Base-by-base conservation (phyloP, 2,329 filamentous ascomycete species). In the Coleophoma crateriformis region DNA sequence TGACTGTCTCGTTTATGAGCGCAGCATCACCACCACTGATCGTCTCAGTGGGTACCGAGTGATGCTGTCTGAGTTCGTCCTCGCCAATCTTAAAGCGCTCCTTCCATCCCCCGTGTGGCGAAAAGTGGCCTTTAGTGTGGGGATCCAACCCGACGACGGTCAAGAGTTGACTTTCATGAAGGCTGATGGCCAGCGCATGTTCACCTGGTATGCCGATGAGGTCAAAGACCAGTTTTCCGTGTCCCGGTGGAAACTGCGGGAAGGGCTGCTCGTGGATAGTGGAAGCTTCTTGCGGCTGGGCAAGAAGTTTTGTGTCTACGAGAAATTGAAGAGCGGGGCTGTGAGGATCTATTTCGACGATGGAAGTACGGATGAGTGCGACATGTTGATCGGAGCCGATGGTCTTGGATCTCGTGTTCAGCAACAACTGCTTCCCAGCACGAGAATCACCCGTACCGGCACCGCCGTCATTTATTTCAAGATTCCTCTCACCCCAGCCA, bases 341-440 rank as follows among this genome's bases (percentile, higher is more conserved):
- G 69, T 77, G 0, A 53, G 63, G 2, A 71, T 73, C 0, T 49
- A 54, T 2, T 71, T 82, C 47, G 64, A 65, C 2, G 67, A 78
- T 49, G 75, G 74, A 2, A 61, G 60, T 11, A 64, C 55, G 0
- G 68, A 70, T 8, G 60, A 56, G 1, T 82, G 69, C 45, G 78
- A 82, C 55, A 58, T 82, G 0, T 54, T 82, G 0, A 71, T 82
- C 39, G 78, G 74, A 6, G 77, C 78, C 3, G 79, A 83, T 50
- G 80, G 80, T 0, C 70, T 76, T 40, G 66, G 71, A 5, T 82
- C 78, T 1, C 70, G 67, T 32, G 72, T 72, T 2, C 69, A 77
- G 15, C 69, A 62, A 43, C 61, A 62, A 39, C 47, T 63, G 11
- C 43, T 63, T 14, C 61, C 61, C 1, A 37, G 51, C n/a, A 46